These are phyloP conservation scores for Beauveria varroae DNA, from an alignment of 2,329 filamentous ascomycete genomes.

Conservation along the genomic window DNA sequence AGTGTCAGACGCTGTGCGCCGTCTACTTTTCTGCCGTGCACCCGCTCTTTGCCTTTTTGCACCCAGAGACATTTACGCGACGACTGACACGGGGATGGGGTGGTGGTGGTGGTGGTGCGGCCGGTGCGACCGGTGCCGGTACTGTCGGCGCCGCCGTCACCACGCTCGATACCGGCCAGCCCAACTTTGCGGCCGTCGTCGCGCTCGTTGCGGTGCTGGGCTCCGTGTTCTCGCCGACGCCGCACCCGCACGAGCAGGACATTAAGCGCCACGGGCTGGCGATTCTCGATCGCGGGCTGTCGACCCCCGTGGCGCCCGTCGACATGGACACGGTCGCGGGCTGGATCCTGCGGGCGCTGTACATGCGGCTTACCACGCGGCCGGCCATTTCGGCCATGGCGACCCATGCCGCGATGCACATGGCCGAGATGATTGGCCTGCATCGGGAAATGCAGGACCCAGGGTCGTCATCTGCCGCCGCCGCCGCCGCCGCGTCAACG, in stretches of 20 bases:
- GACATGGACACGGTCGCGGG: constrained; percentile 15
- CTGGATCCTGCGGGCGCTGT: constrained; percentile 15
- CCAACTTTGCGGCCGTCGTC: constrained; percentile 13
- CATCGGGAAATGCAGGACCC: constrained; percentile 9
- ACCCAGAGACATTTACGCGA: not conserved
- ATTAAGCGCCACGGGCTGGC: constrained; percentile 11
- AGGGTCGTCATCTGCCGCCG: not conserved
- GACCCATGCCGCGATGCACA: constrained; percentile 14
- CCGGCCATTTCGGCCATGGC: constrained; percentile 14
- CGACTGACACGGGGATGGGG: constrained; percentile 2
- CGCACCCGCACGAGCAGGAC: constrained; percentile 11
- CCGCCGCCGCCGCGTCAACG: not conserved
- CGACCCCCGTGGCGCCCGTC: constrained; percentile 3
- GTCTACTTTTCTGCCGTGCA: constrained; percentile 13
- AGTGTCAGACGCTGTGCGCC: constrained; percentile 8
- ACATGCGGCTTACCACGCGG: constrained; percentile 14
- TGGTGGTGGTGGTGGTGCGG: too few relatives aligned
- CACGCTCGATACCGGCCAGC: not conserved
- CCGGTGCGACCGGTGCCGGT: not conserved
- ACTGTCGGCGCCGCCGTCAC: too few relatives aligned
- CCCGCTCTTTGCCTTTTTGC: constrained; percentile 10
- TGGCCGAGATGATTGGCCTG: constrained; percentile 13
- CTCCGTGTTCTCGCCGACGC: constrained; percentile 11
- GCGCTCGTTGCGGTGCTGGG: constrained; percentile 12
- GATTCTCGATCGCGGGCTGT: constrained; percentile 9